Evolutionary conservation across 768 basidiomycete genomes (phyloP).

Genomic region (Tulasnella sp.): DNA sequence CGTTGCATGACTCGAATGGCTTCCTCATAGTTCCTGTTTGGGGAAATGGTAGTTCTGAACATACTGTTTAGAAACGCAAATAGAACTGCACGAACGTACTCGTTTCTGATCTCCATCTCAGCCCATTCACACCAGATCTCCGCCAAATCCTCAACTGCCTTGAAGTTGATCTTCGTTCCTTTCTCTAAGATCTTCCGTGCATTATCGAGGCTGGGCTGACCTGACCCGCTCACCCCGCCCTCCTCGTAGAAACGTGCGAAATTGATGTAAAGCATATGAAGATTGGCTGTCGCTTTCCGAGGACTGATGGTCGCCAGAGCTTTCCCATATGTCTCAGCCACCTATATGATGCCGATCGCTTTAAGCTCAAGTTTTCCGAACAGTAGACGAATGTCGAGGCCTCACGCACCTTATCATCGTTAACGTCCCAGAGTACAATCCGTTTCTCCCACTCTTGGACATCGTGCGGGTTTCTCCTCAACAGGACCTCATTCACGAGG

Average conservation of each 20-base stretch:
- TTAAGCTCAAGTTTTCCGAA: not conserved
- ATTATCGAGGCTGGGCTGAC: constrained; percentile 70
- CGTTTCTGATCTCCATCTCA: constrained; percentile 92
- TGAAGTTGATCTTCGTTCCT: constrained; percentile 84
- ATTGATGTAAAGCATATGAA: constrained; percentile 84
- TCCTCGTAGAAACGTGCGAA: constrained; percentile 98
- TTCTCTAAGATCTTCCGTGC: constrained; percentile 91
- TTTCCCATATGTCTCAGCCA: constrained; percentile 84
- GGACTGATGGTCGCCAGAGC: constrained; percentile 83
- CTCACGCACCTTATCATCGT: constrained; percentile 73
- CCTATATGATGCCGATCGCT: constrained; percentile 34
- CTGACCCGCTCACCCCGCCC: constrained; percentile 70
- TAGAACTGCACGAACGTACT: constrained; percentile 61
- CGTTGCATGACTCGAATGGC: constrained; percentile 93
- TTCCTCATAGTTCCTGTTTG: constrained; percentile 82
- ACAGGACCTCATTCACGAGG: constrained; percentile 87
- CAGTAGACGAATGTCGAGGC: not conserved
- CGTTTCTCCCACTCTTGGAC: constrained; percentile 99
- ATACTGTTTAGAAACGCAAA: no score
- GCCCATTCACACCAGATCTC: constrained; percentile 99
- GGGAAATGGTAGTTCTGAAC: not conserved
- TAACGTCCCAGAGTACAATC: constrained; percentile 82
- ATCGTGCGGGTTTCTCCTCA: constrained; percentile 91
- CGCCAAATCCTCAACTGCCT: constrained; percentile 91
- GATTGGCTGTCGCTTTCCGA: constrained; percentile 79